These are phyloP conservation scores for Cornus suecica DNA, from an alignment of 148 eudicot species.

Conservation along the genomic window DNA sequence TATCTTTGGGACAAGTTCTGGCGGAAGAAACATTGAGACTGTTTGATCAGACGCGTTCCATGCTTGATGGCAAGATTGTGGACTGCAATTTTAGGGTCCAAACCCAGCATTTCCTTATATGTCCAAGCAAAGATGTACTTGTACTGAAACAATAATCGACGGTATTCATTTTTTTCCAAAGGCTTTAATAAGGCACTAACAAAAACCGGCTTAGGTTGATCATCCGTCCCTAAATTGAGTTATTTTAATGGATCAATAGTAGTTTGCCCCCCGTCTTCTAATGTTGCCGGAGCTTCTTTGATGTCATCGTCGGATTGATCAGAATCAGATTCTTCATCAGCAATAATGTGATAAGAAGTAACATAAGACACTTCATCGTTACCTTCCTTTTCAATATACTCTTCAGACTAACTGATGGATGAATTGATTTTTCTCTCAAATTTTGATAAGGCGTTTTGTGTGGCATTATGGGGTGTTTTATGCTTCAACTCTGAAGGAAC, in stretches of 20 bases:
- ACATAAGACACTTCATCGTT: not conserved
- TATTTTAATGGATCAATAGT: not conserved
- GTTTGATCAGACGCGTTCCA: too few species aligned
- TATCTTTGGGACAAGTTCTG: too few species aligned
- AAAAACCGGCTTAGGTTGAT: not conserved
- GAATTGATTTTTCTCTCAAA: not conserved
- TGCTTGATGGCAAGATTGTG: not conserved
- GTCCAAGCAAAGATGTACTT: not conserved
- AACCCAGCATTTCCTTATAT: constrained; percentile 4
- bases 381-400: too few species aligned
- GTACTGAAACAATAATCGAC: too few species aligned
- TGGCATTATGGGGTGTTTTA: not conserved
- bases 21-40: too few species aligned
- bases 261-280: not conserved
- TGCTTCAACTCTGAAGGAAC: not conserved
- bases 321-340: too few species aligned
- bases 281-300: not conserved
- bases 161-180: too few species aligned
- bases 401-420: not conserved
- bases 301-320: too few species aligned
- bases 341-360: not conserved
- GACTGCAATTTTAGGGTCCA: not conserved
- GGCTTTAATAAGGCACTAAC: not conserved
- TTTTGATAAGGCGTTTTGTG: not conserved
- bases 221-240: not conserved